These are phyloP conservation scores for Neurospora tetrasperma DNA, from an alignment of 495 filamentous ascomycete species.

Conservation along the genomic window DNA sequence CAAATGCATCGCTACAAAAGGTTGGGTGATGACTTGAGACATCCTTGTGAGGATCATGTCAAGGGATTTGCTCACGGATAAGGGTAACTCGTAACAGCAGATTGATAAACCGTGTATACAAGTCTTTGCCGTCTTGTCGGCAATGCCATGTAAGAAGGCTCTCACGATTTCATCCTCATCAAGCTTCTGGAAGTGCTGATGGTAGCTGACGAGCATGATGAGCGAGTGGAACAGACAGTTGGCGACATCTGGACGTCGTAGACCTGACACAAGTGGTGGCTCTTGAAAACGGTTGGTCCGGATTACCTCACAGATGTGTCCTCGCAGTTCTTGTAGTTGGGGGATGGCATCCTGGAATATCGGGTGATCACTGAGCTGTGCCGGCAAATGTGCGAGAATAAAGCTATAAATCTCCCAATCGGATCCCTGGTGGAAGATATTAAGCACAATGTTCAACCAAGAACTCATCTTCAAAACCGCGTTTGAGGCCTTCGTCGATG, in stretches of 20 bases:
- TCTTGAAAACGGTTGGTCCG: slow-evolving; percentile 63
- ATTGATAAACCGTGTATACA: slow-evolving; percentile 92
- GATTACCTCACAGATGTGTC: slow-evolving; percentile 69
- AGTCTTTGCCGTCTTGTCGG: slow-evolving; percentile 73
- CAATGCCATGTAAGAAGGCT: slow-evolving; percentile 71
- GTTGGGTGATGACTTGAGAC: slow-evolving; percentile 89
- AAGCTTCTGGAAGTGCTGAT: slow-evolving; percentile 68
- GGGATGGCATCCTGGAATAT: slow-evolving; percentile 61
- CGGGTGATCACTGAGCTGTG: slow-evolving; percentile 82
- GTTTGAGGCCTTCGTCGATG: slow-evolving; percentile 11
- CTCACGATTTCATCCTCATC: slow-evolving; percentile 85
- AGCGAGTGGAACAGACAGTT: slow-evolving; percentile 79
- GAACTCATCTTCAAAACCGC: slow-evolving; percentile 51
- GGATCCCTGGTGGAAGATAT: slow-evolving; percentile 60
- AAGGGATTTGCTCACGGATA: slow-evolving; percentile 69
- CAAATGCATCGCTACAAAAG: slow-evolving; percentile 83
- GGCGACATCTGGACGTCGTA: slow-evolving; percentile 80
- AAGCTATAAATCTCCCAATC: slow-evolving; percentile 96
- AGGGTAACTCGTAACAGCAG: slow-evolving; percentile 85
- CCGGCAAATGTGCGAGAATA: slow-evolving; percentile 73
- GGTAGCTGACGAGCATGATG: slow-evolving; percentile 78
- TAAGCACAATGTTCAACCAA: slow-evolving; percentile 69
- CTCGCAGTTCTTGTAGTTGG: slow-evolving; percentile 69
- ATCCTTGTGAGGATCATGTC: slow-evolving; percentile 80
- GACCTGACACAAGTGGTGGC: slow-evolving; percentile 58